phyloP scores from a whole-genome alignment of 371 early-diverging fungal genomes.

The Apophysomyces trapeziformis region DNA sequence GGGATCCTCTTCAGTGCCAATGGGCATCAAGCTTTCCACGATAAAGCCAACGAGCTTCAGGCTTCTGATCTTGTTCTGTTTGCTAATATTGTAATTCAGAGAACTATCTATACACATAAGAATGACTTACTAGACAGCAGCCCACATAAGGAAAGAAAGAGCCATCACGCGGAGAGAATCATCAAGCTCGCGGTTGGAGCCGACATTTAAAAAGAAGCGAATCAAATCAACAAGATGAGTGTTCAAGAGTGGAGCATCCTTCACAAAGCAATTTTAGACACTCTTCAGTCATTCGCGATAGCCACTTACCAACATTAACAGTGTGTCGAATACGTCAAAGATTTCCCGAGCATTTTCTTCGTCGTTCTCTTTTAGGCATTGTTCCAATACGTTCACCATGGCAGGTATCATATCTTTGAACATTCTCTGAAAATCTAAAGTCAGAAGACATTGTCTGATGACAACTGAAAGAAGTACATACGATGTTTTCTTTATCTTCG shows the following conservation, averaged over 20 bases:
- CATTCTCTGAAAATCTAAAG: slow-evolving; percentile 40
- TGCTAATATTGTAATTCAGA: slow-evolving; percentile 38
- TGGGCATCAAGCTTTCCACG: slow-evolving; percentile 79
- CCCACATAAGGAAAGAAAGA: slow-evolving; percentile 85
- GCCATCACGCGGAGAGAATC: slow-evolving; percentile 80
- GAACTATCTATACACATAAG: neutral
- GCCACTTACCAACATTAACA: slow-evolving; percentile 66
- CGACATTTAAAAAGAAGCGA: slow-evolving; percentile 76
- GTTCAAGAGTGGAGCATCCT: slow-evolving; percentile 81
- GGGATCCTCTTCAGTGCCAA: slow-evolving; percentile 84
- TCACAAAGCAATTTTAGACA: neutral
- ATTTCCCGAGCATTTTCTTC: slow-evolving; percentile 75
- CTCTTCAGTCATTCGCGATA: neutral
- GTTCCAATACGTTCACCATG: slow-evolving; percentile 85
- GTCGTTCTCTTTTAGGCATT: slow-evolving; percentile 71
- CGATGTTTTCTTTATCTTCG: slow-evolving; percentile 69
- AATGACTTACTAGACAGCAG: slow-evolving; percentile 72
- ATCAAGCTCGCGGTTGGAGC: slow-evolving; percentile 66
- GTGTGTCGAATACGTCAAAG: slow-evolving; percentile 84
- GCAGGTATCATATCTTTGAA: slow-evolving; percentile 78
- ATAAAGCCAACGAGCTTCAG: slow-evolving; percentile 78
- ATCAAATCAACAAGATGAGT: slow-evolving; percentile 80
- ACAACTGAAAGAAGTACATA: slow-evolving; percentile 27
- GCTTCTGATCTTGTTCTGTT: slow-evolving; percentile 81
- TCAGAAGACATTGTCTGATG: slow-evolving; percentile 6